Evolutionary conservation across 768 basidiomycete species (phyloP), one percentile per base, ranked within the genome.

Genomic region (Tephrocybe sp.): DNA sequence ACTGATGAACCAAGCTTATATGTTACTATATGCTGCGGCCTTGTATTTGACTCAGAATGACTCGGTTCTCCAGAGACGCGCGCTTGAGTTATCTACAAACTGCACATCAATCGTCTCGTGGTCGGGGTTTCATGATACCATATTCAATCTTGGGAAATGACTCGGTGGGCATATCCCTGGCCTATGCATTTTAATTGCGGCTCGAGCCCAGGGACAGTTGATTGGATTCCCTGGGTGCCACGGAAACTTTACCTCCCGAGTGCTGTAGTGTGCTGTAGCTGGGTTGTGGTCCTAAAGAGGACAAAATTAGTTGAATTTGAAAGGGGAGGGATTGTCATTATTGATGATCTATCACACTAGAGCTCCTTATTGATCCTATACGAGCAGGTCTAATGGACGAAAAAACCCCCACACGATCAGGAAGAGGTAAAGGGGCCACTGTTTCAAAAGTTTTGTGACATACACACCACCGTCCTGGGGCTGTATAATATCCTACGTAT

Each of bases 391-490:
- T n/a, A 5, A 8, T 36, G 34, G 34, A n/a, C 23, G 3, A 15
- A 41, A 41, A 23, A 7, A 10, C 21, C 21, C 11, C 12, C 10
- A 14, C n/a, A 34, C 34, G 17, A 40, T 39, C 21, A 37, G 25
- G n/a, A 26, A 36, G 10, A 15, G 39, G 44, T 6, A 8, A 40
- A 18, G 3, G 4, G 15, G 40, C 24, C 12, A 30, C 39, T 50
- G 43, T 54, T 46, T 49, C 47, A 45, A 40, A 32, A 32, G 24
- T 34, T 42, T 26, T 26, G 18, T n/a, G 39, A 47, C 40, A 39
- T 44, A 47, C 45, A 47, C 28, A 30, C 28, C 28, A 30, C 28
- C 44, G 47, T 28, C 40, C 45, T 32, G 30, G 28, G 37, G n/a
- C 32, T 39, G 38, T 48, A 43, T 53, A 53, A 24, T 42, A 43